Evolutionary conservation across 805 yeast genomes (phyloP).

Genomic region (Jamesozyma hellenica): DNA sequence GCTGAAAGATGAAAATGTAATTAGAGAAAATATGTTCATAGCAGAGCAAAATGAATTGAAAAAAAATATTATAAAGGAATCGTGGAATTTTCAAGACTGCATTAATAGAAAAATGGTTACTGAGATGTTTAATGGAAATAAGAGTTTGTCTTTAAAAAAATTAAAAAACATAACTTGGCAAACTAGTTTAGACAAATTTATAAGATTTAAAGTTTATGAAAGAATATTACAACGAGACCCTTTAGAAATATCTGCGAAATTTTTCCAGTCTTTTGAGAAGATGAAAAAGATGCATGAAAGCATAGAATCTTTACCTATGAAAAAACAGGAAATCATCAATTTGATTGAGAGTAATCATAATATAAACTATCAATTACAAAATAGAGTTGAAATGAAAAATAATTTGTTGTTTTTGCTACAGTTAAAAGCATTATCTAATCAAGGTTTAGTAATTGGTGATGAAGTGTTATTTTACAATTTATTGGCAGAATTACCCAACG

Average conservation of each 20-base stretch:
- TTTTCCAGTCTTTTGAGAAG: slow-evolving; percentile 33
- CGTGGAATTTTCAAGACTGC: background rate
- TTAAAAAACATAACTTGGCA: slow-evolving; percentile 22
- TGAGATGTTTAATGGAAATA: slow-evolving; percentile 16
- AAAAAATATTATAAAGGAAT: background rate
- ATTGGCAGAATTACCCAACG: slow-evolving; percentile 1
- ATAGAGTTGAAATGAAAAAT: slow-evolving; percentile 8
- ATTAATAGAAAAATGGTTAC: background rate
- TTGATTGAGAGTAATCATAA: slow-evolving; percentile 6
- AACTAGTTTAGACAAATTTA: slow-evolving; percentile 14
- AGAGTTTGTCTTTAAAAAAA: slow-evolving; percentile 15
- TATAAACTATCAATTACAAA: slow-evolving; percentile 11
- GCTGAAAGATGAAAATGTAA: slow-evolving; percentile 44
- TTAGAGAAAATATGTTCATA: slow-evolving; percentile 12
- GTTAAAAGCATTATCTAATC: slow-evolving; percentile 29
- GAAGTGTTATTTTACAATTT: slow-evolving; percentile 26
- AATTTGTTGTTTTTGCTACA: slow-evolving; percentile 23
- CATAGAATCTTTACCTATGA: slow-evolving; percentile 23
- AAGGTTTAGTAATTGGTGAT: slow-evolving; percentile 30
- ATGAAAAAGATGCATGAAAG: slow-evolving; percentile 23
- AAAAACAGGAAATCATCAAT: slow-evolving; percentile 22
- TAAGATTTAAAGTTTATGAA: slow-evolving; percentile 14
- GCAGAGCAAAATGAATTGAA: background rate
- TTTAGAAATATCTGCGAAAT: slow-evolving; percentile 8
- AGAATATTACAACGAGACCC: slow-evolving; percentile 13